These are phyloP conservation scores for Aschersonia sp. DNA, from an alignment of 2,329 filamentous ascomycete genomes.

Conservation along the genomic window DNA sequence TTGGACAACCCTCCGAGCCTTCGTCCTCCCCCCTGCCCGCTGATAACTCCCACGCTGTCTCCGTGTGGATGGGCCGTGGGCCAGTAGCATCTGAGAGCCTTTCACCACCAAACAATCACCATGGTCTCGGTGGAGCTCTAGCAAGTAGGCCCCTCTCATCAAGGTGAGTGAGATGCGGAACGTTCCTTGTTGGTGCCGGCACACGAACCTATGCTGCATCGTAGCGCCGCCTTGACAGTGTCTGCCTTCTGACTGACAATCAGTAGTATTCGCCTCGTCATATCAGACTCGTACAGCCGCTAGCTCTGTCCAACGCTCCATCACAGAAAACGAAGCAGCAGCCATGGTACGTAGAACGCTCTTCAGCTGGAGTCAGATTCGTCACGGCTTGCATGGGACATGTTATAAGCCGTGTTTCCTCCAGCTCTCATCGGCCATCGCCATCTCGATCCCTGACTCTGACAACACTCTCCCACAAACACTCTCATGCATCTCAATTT, in stretches of 20 bases:
- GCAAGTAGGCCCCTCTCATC: constrained; percentile 12
- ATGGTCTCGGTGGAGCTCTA: constrained; percentile 21
- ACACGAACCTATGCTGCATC: not conserved
- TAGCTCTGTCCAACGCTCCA: constrained; percentile 20
- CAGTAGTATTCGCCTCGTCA: not conserved
- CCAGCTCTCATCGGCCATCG: no score
- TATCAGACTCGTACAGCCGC: not conserved
- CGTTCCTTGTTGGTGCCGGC: constrained; percentile 1
- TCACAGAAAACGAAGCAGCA: constrained; percentile 18
- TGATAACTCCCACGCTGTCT: constrained; percentile 1
- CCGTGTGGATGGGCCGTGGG: constrained; percentile 5
- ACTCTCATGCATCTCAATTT: no score
- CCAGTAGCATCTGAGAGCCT: constrained; percentile 5
- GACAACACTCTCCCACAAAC: no score
- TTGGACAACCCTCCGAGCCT: no score
- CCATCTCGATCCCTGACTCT: no score
- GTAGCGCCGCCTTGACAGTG: constrained; percentile 12
- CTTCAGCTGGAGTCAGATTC: constrained; percentile 14
- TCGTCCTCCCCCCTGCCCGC: no score
- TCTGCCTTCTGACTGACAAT: constrained; percentile 10
- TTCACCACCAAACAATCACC: constrained; percentile 9
- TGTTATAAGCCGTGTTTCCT: constrained; percentile 23
- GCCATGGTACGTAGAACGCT: constrained; percentile 32
- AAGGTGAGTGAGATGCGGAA: not conserved
- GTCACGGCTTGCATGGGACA: constrained; percentile 30